Percentiles rank a stretch among this genome's conserved stretches.
Conservation (phyloP, 2,329 filamentous ascomycete species). For the Fusarium hostae region DNA sequence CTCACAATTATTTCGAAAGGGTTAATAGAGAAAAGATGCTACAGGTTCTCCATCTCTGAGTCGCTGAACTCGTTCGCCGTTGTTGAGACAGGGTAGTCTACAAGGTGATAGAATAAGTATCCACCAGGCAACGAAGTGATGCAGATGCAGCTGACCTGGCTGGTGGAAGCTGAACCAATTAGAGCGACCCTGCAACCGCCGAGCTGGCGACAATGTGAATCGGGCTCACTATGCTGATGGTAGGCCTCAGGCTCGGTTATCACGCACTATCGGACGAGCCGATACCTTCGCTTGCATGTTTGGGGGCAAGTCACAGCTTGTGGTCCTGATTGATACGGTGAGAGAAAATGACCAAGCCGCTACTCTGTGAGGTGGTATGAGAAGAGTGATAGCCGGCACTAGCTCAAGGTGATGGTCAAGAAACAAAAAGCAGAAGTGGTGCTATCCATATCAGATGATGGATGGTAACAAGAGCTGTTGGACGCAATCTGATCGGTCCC, state of each 20-base stretch:
- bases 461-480: conserved; percentile 2
- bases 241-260: conserved; percentile 30
- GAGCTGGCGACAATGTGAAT: conserved; percentile 3
- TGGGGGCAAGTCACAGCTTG: conserved; percentile 31
- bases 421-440: background rate
- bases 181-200: conserved; percentile 27
- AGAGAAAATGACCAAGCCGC: conserved; percentile 13
- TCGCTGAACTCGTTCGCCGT: background rate
- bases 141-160: conserved; percentile 10
- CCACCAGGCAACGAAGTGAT: conserved; percentile 29
- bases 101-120: conserved; percentile 5
- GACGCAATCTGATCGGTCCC: conserved; percentile 8
- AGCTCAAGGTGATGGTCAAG: conserved; percentile 12
- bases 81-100: conserved; percentile 3
- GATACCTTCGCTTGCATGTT: conserved; percentile 27
- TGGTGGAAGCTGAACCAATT: conserved; percentile 25
- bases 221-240: conserved; percentile 7
- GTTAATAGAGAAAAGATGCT: background rate
- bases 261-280: conserved; percentile 40
- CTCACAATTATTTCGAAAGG: conserved; percentile 14
- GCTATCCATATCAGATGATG: conserved; percentile 14
- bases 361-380: conserved; percentile 18
- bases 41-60: background rate
- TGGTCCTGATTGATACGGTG: conserved; percentile 23
- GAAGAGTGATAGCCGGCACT: conserved; percentile 15